Evolutionary conservation across 768 basidiomycete species (phyloP).

Genomic region (Termitomyces sp.): DNA sequence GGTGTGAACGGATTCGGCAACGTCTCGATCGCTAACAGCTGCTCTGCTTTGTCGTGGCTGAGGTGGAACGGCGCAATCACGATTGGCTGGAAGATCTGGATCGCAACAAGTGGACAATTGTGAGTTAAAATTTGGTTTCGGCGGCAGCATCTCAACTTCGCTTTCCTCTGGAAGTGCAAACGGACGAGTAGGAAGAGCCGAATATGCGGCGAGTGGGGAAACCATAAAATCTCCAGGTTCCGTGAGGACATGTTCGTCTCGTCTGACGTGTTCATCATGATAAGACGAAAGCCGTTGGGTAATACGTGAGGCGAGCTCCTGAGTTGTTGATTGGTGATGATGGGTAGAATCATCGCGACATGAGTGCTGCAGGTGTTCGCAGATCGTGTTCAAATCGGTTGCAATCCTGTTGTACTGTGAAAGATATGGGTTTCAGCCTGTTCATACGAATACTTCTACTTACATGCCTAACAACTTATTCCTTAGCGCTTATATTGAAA

Average conservation of each 20-base stretch:
- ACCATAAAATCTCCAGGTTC: slow-evolving; percentile 33
- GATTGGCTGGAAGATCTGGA: slow-evolving; percentile 18
- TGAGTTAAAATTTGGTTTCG: slow-evolving; percentile 4
- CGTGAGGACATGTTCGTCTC: slow-evolving; percentile 29
- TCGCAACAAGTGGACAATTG: slow-evolving; percentile 16
- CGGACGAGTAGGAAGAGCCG: slow-evolving; percentile 24
- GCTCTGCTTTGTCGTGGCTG: slow-evolving; percentile 1
- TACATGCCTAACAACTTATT: slow-evolving; percentile 25
- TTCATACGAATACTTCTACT: slow-evolving; percentile 12
- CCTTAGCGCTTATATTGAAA: background rate
- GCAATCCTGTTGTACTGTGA: slow-evolving; percentile 31
- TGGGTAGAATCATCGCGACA: background rate
- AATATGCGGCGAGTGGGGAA: slow-evolving; percentile 37
- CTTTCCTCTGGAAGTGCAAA: slow-evolving; percentile 33
- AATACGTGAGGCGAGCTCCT: slow-evolving; percentile 7
- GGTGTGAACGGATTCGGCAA: background rate
- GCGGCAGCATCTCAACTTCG: slow-evolving; percentile 5
- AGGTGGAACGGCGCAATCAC: slow-evolving; percentile 9
- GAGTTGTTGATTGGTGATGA: slow-evolving; percentile 1
- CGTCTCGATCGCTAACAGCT: background rate
- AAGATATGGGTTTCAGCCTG: slow-evolving; percentile 1
- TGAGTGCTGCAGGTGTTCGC: slow-evolving; percentile 2
- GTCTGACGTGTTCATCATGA: slow-evolving; percentile 28
- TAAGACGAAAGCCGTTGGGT: slow-evolving; percentile 18
- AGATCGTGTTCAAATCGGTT: slow-evolving; percentile 26